These are phyloP conservation scores for Vaccinium darrowii DNA, from an alignment of 148 eudicot genomes.

Conservation along the genomic window DNA sequence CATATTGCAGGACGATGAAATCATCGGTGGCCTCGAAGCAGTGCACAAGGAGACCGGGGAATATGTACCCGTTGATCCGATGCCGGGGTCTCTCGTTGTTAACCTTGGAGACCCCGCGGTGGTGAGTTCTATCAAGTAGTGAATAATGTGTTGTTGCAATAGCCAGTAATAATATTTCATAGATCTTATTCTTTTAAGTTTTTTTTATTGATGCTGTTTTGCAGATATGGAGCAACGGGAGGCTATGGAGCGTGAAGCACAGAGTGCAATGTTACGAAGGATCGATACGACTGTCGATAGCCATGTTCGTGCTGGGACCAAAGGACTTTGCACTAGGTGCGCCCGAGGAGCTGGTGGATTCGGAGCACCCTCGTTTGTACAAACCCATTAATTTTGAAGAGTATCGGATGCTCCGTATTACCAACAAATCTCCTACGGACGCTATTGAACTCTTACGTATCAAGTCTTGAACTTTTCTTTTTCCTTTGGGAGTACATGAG, in stretches of 20 bases:
- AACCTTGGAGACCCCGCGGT: constrained; percentile 54
- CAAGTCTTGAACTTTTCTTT: background rate
- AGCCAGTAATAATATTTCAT: too few species aligned
- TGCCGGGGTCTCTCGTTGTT: constrained; percentile 45
- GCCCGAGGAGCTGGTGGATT: constrained; percentile 3
- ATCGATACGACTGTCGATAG: background rate
- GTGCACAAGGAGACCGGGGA: constrained; percentile 33
- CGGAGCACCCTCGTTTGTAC: background rate
- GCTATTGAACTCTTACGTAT: constrained; percentile 11
- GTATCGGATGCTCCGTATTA: constrained; percentile 7
- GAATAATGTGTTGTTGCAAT: background rate
- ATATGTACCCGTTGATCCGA: constrained; percentile 40
- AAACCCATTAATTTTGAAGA: constrained; percentile 3
- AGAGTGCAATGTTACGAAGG: constrained; percentile 30
- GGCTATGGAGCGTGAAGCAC: constrained; percentile 8
- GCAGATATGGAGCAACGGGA: constrained; percentile 22
- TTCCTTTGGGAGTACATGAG: too few species aligned
- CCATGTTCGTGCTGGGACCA: constrained; percentile 15
- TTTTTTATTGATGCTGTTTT: background rate
- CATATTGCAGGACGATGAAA: constrained; percentile 57
- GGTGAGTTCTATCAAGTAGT: background rate
- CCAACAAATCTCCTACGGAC: background rate
- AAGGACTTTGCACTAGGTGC: background rate
- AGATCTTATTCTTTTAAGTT: too few species aligned
- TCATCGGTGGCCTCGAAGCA: constrained; percentile 53